Conservation (phyloP, 768 basidiomycete genomes). For the Boletus subparvulus region DNA sequence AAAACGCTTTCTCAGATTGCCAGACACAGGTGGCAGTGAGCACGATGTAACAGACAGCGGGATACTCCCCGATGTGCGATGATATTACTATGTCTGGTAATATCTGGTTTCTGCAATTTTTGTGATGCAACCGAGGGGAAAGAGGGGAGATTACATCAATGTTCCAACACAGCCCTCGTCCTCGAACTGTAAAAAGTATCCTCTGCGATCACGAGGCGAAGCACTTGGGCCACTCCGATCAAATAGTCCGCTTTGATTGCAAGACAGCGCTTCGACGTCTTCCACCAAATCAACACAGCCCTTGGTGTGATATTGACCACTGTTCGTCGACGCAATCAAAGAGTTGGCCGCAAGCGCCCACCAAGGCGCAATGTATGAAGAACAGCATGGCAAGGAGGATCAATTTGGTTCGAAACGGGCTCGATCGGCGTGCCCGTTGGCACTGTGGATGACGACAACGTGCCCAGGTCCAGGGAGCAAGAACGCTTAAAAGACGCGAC, state of each 20-base stretch:
- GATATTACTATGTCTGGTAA: too few relatives aligned
- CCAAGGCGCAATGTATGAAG: not conserved
- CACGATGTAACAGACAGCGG: too few relatives aligned
- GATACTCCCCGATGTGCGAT: too few relatives aligned
- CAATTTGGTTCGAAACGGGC: not conserved
- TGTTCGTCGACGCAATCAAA: not conserved
- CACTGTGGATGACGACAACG: not conserved
- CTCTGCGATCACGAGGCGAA: not conserved
- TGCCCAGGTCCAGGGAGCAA: not conserved
- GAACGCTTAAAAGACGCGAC: not conserved
- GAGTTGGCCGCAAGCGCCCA: not conserved
- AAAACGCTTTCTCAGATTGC: too few relatives aligned
- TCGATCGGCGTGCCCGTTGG: not conserved
- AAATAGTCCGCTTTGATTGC: not conserved
- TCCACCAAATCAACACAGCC: not conserved
- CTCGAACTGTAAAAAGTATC: too few relatives aligned
- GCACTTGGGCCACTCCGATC: not conserved
- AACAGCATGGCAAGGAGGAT: not conserved
- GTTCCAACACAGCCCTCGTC: not conserved
- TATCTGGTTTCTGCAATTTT: too few relatives aligned
- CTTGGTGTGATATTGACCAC: not conserved
- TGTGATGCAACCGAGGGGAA: not conserved
- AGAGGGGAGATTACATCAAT: not conserved
- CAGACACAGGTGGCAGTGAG: too few relatives aligned
- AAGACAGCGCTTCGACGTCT: not conserved